These are phyloP conservation scores for Fusarium begoniae DNA, from an alignment of 2,329 filamentous ascomycete genomes.

Conservation along the genomic window DNA sequence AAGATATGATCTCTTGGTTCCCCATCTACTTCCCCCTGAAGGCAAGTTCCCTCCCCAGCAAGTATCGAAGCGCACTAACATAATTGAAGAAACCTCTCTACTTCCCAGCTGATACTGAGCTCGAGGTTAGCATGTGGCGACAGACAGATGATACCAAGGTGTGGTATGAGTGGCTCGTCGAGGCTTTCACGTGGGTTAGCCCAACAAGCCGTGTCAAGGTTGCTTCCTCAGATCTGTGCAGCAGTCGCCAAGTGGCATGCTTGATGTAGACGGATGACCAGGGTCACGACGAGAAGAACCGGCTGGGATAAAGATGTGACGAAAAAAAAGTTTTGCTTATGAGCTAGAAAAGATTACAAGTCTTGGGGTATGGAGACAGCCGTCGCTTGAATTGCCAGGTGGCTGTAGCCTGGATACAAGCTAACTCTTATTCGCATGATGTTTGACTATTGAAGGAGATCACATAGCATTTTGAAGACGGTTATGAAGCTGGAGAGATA, in stretches of 20 bases:
- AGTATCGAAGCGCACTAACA: not conserved
- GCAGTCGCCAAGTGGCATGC: slow-evolving; percentile 74
- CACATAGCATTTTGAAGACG: not conserved
- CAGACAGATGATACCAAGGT: slow-evolving; percentile 95
- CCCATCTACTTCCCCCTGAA: slow-evolving; percentile 97
- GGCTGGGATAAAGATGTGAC: slow-evolving; percentile 10
- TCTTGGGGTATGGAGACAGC: too few species aligned
- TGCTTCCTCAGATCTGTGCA: slow-evolving; percentile 72
- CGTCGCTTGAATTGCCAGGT: slow-evolving; percentile 19
- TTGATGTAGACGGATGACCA: slow-evolving; percentile 65
- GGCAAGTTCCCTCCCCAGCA: slow-evolving; percentile 59
- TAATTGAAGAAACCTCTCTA: slow-evolving; percentile 77
- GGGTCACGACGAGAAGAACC: not conserved
- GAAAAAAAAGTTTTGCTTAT: slow-evolving; percentile 30
- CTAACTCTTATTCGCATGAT: not conserved
- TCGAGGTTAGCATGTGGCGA: slow-evolving; percentile 94
- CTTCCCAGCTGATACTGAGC: slow-evolving; percentile 82
- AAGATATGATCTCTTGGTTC: slow-evolving; percentile 99
- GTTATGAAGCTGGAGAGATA: not conserved
- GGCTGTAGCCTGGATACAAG: not conserved
- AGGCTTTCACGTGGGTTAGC: slow-evolving; percentile 76
- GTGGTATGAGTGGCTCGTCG: slow-evolving; percentile 98
- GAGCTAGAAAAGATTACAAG: not conserved
- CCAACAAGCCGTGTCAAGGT: slow-evolving; percentile 71
- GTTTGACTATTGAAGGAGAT: not conserved